Evolutionary conservation across 176 grass and related monocot species (phyloP), one percentile per base, ranked within the genome.

Genomic region (Saccharum spontaneum): DNA sequence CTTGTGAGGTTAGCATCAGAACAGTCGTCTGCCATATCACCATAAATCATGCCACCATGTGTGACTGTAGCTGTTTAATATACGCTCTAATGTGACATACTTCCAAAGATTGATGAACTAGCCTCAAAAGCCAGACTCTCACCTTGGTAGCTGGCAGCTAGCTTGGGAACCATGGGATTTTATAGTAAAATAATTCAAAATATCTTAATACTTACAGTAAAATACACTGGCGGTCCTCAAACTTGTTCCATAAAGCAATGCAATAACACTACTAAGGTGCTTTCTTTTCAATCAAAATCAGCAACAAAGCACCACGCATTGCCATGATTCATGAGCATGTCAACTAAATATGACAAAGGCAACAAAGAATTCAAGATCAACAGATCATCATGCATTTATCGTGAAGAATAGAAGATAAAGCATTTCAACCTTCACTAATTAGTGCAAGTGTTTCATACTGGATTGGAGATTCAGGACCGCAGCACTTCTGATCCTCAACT

Each of bases 401-500:
- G 60, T 30, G 6, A 70, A 28, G 28, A 78, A 8, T 22, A 77
- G 54, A 83, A 72, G 30, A 61, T n/a, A 68, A 60, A 73, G 61
- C 26, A 61, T 78, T 37, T 33, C 11, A 84, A 95, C 90, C 93
- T 88, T 88, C 79, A 82, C 17, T 60, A 57, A 84, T 57, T 0
- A 79, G 48, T 49, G 63, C 76, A 33, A 92, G 36, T 4, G 86
- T 92, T 66, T 82, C 90, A 76, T 95, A 95, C 2, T 90, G 83
- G 43, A 90, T 77, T 65, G 75, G 40, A 79, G 59, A 74, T 77
- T 76, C 79, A 49, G 81, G 73, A 39, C 22, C 33, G 63, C 41
- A 59, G 6, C 34, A 49, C 4, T 55, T 86, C 31, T 75, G 46
- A 79, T 84, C 75, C 18, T 89, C 75, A 82, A 75, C 86, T 82